Percentiles rank a stretch among this genome's conserved stretches.
Conservation (phyloP, 148 eudicot genomes). For the Fagopyrum esculentum region DNA sequence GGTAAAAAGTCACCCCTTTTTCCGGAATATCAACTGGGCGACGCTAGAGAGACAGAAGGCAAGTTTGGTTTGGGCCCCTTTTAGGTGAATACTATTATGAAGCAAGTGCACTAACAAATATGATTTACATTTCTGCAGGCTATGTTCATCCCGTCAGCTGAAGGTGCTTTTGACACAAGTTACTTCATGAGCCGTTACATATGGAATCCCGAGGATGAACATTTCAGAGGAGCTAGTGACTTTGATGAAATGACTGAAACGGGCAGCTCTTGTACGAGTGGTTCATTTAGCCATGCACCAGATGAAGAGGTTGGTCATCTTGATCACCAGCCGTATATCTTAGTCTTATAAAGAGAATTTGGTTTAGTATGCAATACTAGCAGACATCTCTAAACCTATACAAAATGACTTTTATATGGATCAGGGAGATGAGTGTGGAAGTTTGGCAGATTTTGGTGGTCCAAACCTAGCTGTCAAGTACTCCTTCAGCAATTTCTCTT, state of each 20-base stretch:
- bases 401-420: slow-evolving; percentile 5
- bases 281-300: slow-evolving; percentile 55
- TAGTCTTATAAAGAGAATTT: not conserved
- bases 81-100: not conserved
- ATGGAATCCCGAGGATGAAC: slow-evolving; percentile 91
- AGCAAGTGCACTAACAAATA: slow-evolving; percentile 11
- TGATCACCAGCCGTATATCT: not conserved
- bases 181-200: slow-evolving; percentile 97
- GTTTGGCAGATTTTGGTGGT: slow-evolving; percentile 69
- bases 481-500: slow-evolving; percentile 98
- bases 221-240: slow-evolving; percentile 80
- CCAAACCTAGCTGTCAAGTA: slow-evolving; percentile 50
- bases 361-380: not conserved
- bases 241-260: slow-evolving; percentile 78
- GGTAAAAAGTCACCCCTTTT: slow-evolving; percentile 80
- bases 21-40: slow-evolving; percentile 84
- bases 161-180: slow-evolving; percentile 79
- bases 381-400: not conserved
- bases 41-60: slow-evolving; percentile 98
- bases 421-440: slow-evolving; percentile 88
- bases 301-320: slow-evolving; percentile 76
- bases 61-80: not conserved
- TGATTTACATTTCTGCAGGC: slow-evolving; percentile 43
- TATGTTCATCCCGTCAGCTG: slow-evolving; percentile 87
- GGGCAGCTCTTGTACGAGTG: slow-evolving; percentile 76